Conservation (phyloP, 2,329 filamentous ascomycete genomes). For the Coniella vitis region DNA sequence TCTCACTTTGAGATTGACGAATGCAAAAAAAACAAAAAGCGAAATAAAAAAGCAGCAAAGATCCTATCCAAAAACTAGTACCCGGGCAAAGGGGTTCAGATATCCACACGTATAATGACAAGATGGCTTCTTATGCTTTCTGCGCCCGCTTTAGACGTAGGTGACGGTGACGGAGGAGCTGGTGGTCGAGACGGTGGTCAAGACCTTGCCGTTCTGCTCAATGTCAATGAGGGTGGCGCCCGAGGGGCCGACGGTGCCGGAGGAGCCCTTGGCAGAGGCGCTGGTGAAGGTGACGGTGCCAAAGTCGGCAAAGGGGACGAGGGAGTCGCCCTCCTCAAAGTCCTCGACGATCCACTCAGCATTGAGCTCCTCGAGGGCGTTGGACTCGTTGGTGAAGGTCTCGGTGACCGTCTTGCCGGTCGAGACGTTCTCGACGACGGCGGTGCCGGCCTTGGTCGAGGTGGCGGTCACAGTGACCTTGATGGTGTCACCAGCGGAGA, state of each 20-base stretch:
- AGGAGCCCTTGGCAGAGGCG: conserved; percentile 27
- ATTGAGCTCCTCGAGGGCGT: conserved; percentile 45
- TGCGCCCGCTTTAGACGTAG: conserved; percentile 43
- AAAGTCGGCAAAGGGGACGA: conserved; percentile 42
- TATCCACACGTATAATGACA: too few relatives aligned
- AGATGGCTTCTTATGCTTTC: too few relatives aligned
- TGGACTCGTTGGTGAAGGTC: conserved; percentile 37
- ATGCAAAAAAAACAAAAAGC: too few relatives aligned
- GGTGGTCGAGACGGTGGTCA: conserved; percentile 19
- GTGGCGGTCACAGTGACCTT: conserved; percentile 29
- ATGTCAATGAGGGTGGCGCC: conserved; percentile 60
- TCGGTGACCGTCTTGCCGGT: conserved; percentile 45
- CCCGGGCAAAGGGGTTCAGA: too few relatives aligned
- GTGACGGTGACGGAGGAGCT: conserved; percentile 19
- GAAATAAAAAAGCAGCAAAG: too few relatives aligned
- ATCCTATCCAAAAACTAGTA: too few relatives aligned
- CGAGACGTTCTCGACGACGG: conserved; percentile 39
- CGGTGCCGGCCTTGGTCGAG: conserved; percentile 35
- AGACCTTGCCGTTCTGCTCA: conserved; percentile 59
- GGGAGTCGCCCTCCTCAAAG: conserved; percentile 30
- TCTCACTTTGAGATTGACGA: too few relatives aligned
- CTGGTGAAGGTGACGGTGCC: conserved; percentile 37
- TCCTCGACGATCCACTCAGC: conserved; percentile 60
- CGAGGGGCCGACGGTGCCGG: conserved; percentile 24
- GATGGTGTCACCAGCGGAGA: conserved; percentile 19